Evolutionary conservation across 805 yeast species (phyloP).

Genomic region (Ogataea nakhonphanomensis): DNA sequence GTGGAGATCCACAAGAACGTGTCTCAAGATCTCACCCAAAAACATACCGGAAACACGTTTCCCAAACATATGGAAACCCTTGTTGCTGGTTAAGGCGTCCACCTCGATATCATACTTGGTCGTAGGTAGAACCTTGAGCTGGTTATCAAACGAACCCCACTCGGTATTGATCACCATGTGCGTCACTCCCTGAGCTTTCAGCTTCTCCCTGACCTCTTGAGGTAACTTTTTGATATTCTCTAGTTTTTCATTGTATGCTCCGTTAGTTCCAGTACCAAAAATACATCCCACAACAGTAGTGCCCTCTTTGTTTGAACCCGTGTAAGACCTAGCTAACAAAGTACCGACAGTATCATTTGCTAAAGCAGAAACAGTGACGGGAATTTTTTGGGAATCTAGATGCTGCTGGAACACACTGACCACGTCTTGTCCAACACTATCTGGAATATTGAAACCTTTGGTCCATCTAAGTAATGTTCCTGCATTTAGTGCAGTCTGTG

Average conservation of each 20-base stretch:
- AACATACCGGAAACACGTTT: slow-evolving; percentile 92
- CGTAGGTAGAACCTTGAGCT: slow-evolving; percentile 66
- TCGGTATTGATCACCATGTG: slow-evolving; percentile 93
- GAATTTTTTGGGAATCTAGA: slow-evolving; percentile 54
- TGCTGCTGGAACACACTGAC: slow-evolving; percentile 69
- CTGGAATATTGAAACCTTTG: slow-evolving; percentile 86
- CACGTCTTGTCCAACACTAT: slow-evolving; percentile 81
- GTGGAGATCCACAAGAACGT: slow-evolving; percentile 66
- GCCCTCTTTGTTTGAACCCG: slow-evolving; percentile 60
- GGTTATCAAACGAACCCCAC: slow-evolving; percentile 97
- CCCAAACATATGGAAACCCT: slow-evolving; percentile 88
- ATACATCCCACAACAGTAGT: slow-evolving; percentile 85
- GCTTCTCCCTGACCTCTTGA: slow-evolving; percentile 37
- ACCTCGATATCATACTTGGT: slow-evolving; percentile 73
- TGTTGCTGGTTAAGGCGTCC: slow-evolving; percentile 73
- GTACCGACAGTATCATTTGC: slow-evolving; percentile 98
- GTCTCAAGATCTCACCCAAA: slow-evolving; percentile 84
- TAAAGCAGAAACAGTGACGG: slow-evolving; percentile 76
- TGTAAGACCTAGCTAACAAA: slow-evolving; percentile 79
- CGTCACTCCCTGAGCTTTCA: slow-evolving; percentile 43
- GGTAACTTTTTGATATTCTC: slow-evolving; percentile 72
- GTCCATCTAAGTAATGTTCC: slow-evolving; percentile 95
- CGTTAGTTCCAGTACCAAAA: slow-evolving; percentile 97
- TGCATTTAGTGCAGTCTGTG: slow-evolving; percentile 72
- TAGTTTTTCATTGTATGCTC: slow-evolving; percentile 82